Evolutionary conservation across 2,329 filamentous ascomycete species (phyloP).

Genomic region (Diaporthe aspalathi): DNA sequence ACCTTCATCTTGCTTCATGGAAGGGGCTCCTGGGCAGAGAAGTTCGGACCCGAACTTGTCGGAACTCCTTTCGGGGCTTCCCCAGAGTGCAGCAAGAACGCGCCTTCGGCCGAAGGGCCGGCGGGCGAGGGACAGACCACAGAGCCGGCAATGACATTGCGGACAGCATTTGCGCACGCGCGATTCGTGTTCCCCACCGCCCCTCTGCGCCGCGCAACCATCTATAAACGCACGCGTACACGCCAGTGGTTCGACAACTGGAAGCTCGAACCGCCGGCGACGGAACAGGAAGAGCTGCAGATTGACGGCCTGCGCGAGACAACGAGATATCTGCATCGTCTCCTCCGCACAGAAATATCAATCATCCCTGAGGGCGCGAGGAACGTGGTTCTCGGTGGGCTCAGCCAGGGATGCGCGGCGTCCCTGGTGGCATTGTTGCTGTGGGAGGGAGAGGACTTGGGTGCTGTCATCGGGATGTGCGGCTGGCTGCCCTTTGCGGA

Average conservation of each 20-base stretch:
- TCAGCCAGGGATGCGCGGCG: conserved; percentile 66
- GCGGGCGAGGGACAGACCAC: background rate
- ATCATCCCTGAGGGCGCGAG: conserved; percentile 48
- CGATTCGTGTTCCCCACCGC: conserved; percentile 65
- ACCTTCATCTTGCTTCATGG: conserved; percentile 63
- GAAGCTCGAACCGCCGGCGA: conserved; percentile 45
- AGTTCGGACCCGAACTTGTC: conserved; percentile 56
- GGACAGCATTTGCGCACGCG: conserved; percentile 52
- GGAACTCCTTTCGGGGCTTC: background rate
- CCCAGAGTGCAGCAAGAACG: background rate
- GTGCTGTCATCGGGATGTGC: conserved; percentile 55
- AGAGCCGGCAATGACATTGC: conserved; percentile 42
- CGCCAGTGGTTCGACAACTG: conserved; percentile 61
- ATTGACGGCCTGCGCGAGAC: conserved; percentile 55
- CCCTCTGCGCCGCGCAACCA: conserved; percentile 51
- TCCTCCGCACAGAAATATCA: conserved; percentile 51
- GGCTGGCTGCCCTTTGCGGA: conserved; percentile 56
- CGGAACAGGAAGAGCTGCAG: conserved; percentile 48
- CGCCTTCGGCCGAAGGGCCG: rapidly evolving
- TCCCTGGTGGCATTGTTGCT: conserved; percentile 54
- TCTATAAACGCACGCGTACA: conserved; percentile 52
- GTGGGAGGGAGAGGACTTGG: conserved; percentile 55
- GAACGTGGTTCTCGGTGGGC: conserved; percentile 59
- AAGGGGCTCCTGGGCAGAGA: conserved; percentile 54
- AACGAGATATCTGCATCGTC: conserved; percentile 50